phyloP scores from a whole-genome alignment of 2,329 filamentous ascomycete genomes.

The Alternaria solani region DNA sequence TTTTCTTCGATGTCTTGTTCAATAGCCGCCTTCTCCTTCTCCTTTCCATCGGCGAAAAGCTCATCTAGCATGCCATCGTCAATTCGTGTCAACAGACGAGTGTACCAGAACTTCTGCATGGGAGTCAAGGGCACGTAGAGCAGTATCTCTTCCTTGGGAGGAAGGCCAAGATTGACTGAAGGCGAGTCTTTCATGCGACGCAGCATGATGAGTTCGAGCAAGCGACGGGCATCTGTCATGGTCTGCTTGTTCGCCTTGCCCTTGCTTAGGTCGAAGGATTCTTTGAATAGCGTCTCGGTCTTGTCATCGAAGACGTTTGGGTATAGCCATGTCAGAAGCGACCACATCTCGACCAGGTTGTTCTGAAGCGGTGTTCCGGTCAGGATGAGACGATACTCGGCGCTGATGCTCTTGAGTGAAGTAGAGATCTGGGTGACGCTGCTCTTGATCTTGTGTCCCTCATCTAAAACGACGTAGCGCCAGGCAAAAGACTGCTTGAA shows the following conservation, averaged over 20 bases:
- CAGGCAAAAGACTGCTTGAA: constrained; percentile 94
- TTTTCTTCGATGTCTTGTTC: constrained; percentile 50
- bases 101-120: constrained; percentile 67
- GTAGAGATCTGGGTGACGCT: constrained; percentile 55
- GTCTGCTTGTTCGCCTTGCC: constrained; percentile 63
- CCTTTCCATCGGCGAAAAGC: constrained; percentile 59
- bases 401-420: constrained; percentile 54
- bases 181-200: constrained; percentile 65
- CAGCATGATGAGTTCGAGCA: constrained; percentile 67
- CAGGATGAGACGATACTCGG: constrained; percentile 60
- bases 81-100: constrained; percentile 63
- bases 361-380: constrained; percentile 68
- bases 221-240: constrained; percentile 60
- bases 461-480: constrained; percentile 99
- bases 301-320: constrained; percentile 64
- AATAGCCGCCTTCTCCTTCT: constrained; percentile 54
- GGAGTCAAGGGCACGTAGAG: constrained; percentile 66
- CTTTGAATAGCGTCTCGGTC: constrained; percentile 61
- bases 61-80: constrained; percentile 62
- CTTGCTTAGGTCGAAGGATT: constrained; percentile 64
- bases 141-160: constrained; percentile 65
- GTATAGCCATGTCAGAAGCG: constrained; percentile 65
- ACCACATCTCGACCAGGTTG: constrained; percentile 66
- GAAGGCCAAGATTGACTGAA: constrained; percentile 63
- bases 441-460: constrained; percentile 99